These are phyloP conservation scores for Tetrahymena borealis DNA, from an alignment of 73 alveolate species.

Conservation along the genomic window DNA sequence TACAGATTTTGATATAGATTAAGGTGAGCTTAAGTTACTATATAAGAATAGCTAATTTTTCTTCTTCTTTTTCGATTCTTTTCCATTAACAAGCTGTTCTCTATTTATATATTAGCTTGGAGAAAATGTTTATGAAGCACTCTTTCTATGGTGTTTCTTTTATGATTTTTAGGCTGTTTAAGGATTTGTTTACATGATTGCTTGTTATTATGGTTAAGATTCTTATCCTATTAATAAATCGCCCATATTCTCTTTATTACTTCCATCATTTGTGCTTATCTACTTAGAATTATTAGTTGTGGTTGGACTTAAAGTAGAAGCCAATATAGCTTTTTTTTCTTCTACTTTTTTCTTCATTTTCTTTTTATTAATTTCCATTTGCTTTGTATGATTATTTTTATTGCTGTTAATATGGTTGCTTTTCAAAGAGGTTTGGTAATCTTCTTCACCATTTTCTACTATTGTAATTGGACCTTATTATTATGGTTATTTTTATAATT, in stretches of 20 bases:
- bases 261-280: not conserved
- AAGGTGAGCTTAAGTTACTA: not conserved
- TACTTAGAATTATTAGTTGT: not conserved
- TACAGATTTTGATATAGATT: not conserved
- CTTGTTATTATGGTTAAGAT: not conserved
- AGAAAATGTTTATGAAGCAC: not conserved
- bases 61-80: not conserved
- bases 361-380: not conserved
- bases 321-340: not conserved
- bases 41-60: not conserved
- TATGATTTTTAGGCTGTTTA: not conserved
- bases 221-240: not conserved
- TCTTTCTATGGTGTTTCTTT: not conserved
- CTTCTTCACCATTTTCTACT: too few species aligned
- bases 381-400: not conserved
- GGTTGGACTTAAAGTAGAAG: not conserved
- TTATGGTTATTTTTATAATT: too few species aligned
- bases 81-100: not conserved
- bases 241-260: not conserved
- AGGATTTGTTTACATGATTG: not conserved
- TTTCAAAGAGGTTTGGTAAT: too few species aligned
- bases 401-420: not conserved
- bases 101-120: not conserved
- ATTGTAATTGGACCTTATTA: too few species aligned
- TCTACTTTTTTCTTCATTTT: not conserved